These are phyloP conservation scores for Tilletia walkeri DNA, from an alignment of 1,284 basidiomycete genomes.

Conservation along the genomic window DNA sequence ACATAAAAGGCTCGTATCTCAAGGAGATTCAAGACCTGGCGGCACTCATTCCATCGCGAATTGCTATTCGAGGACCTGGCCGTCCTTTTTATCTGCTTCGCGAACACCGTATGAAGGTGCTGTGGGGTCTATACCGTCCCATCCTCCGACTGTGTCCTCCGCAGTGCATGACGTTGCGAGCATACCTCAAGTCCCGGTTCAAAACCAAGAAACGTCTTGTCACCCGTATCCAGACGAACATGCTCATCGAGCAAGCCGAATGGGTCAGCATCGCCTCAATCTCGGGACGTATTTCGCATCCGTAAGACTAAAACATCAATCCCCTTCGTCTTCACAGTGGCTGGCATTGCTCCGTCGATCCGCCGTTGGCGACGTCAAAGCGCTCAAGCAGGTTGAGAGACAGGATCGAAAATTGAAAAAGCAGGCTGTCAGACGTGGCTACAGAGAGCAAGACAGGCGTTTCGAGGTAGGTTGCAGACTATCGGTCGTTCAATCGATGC, in stretches of 20 bases:
- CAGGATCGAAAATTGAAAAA: neutral
- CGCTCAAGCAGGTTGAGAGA: neutral
- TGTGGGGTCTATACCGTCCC: slow-evolving; percentile 37
- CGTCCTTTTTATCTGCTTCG: neutral
- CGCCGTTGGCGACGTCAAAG: too few relatives aligned
- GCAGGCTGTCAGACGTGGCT: neutral
- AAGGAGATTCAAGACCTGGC: slow-evolving; percentile 22
- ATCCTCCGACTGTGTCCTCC: slow-evolving; percentile 27
- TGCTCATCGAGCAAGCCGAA: slow-evolving; percentile 5
- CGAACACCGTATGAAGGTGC: slow-evolving; percentile 27
- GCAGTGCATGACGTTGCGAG: neutral
- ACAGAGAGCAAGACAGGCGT: slow-evolving; percentile 4
- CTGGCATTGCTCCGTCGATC: too few relatives aligned
- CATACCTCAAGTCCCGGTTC: slow-evolving; percentile 15
- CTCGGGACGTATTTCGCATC: neutral
- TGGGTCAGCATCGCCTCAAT: neutral
- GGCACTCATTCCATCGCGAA: slow-evolving; percentile 31
- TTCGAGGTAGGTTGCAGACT: neutral
- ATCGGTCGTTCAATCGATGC: slow-evolving; percentile 2
- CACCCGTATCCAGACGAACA: slow-evolving; percentile 1
- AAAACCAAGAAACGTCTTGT: neutral
- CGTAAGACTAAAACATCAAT: too few relatives aligned
- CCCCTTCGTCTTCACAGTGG: too few relatives aligned
- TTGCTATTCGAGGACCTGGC: neutral
- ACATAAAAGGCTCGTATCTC: slow-evolving; percentile 17